Evolutionary conservation across 768 basidiomycete species (phyloP).

Genomic region (Naganishia vaughanmartiniae): DNA sequence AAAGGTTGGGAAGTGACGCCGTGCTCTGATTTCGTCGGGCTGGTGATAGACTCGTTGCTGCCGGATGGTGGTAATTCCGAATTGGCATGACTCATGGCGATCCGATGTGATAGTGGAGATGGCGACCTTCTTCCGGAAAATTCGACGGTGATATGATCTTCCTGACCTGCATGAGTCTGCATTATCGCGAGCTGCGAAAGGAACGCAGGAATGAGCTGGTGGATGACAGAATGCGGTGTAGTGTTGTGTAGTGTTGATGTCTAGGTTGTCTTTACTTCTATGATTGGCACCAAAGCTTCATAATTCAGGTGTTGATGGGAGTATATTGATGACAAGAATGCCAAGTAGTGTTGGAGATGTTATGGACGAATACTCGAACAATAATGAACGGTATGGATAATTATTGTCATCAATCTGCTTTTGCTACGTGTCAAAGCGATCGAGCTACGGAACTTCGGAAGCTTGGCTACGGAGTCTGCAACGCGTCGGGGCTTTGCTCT

Average conservation of each 20-base stretch:
- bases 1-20: neutral
- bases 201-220: neutral
- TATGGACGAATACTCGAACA: neutral
- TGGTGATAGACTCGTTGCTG: neutral
- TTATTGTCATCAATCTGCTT: neutral
- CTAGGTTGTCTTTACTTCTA: neutral
- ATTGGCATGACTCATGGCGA: neutral
- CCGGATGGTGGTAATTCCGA: neutral
- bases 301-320: neutral
- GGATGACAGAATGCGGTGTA: neutral
- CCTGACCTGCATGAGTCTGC: neutral
- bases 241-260: neutral
- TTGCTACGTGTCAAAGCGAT: constrained; percentile 6
- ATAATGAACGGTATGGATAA: neutral
- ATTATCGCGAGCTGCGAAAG: neutral
- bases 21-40: neutral
- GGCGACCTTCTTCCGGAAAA: constrained; percentile 19
- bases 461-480: neutral
- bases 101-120: constrained; percentile 4
- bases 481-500: neutral
- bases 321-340: neutral
- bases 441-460: neutral
- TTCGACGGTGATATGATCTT: constrained; percentile 10
- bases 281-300: neutral
- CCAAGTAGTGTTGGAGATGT: neutral